Percentiles rank a stretch among this genome's conserved stretches.
These are phyloP conservation scores for Ceratobasidium sp. DNA, from an alignment of 1,284 basidiomycete genomes.

Conservation along the genomic window DNA sequence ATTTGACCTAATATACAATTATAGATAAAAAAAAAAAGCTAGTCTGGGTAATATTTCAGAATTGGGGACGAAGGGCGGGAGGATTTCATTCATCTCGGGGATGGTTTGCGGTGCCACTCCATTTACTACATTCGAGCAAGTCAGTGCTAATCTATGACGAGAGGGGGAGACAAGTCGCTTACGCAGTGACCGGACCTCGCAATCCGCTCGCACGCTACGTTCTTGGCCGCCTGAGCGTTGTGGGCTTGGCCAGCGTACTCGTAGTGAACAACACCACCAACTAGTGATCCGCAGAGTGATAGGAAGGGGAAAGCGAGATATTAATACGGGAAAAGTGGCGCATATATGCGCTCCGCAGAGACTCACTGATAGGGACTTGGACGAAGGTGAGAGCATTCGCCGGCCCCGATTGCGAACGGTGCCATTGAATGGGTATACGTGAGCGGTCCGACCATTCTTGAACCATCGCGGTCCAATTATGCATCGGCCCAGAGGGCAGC, in stretches of 20 bases:
- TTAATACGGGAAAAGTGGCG: not conserved
- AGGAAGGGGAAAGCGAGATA: not conserved
- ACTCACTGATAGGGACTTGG: conserved; percentile 12
- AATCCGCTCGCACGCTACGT: not conserved
- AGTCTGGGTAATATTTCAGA: too few relatives aligned
- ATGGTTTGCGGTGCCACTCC: not conserved
- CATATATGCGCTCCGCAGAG: not conserved
- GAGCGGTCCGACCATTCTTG: conserved; percentile 12
- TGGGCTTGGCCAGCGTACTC: conserved; percentile 2
- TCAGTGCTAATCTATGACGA: not conserved
- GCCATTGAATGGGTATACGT: not conserved
- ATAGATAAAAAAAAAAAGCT: too few relatives aligned
- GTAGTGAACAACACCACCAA: conserved; percentile 3
- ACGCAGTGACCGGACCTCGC: conserved; percentile 18
- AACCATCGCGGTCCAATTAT: conserved; percentile 6
- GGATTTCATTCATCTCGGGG: too few relatives aligned
- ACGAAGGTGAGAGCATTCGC: conserved; percentile 5
- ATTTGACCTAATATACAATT: too few relatives aligned
- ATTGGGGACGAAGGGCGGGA: too few relatives aligned
- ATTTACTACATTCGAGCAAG: not conserved
- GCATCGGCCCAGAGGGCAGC: not conserved
- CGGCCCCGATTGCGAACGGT: not conserved
- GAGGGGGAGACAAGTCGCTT: not conserved
- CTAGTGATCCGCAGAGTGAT: not conserved
- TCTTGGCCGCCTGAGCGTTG: not conserved